Percentiles rank a stretch among this genome's conserved stretches.
Evolutionary conservation across 2,329 filamentous ascomycete species (phyloP).

Genomic region (Ascochyta pisi): DNA sequence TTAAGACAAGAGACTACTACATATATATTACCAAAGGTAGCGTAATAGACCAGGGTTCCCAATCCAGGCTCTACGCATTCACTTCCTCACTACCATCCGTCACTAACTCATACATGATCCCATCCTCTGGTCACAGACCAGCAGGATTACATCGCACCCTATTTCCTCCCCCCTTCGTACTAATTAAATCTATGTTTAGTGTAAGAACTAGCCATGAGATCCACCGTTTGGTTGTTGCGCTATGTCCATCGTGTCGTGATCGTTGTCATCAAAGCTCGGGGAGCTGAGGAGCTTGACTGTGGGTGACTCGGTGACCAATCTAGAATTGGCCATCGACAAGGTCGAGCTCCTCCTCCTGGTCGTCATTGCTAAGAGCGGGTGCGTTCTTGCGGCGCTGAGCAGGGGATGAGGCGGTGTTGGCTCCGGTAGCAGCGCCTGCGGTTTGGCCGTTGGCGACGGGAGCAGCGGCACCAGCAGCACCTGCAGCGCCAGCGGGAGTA

Average conservation of each 20-base stretch:
- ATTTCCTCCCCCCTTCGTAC: background rate
- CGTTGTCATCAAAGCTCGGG: constrained; percentile 4
- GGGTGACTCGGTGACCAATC: background rate
- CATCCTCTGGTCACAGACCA: constrained; percentile 14
- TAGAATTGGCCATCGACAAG: constrained; percentile 29
- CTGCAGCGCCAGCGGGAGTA: constrained; percentile 6
- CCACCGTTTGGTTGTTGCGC: constrained; percentile 1
- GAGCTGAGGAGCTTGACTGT: constrained; percentile 1
- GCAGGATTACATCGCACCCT: constrained; percentile 9
- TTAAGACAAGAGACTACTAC: background rate
- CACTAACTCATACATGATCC: constrained; percentile 4
- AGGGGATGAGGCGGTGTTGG: constrained; percentile 14
- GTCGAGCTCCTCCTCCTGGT: constrained; percentile 46
- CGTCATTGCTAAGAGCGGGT: constrained; percentile 40
- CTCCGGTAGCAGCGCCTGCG: constrained; percentile 6
- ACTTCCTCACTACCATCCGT: constrained; percentile 5
- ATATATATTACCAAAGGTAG: constrained; percentile 24
- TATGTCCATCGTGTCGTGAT: background rate
- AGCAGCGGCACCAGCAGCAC: constrained; percentile 3
- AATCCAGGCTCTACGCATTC: constrained; percentile 26
- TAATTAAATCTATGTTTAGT: constrained; percentile 7
- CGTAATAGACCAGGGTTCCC: constrained; percentile 32
- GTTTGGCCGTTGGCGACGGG: constrained; percentile 4
- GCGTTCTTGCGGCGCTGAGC: constrained; percentile 18
- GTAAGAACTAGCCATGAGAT: background rate